phyloP scores from a whole-genome alignment of 2,329 filamentous ascomycete genomes.

The Venturia effusa region DNA sequence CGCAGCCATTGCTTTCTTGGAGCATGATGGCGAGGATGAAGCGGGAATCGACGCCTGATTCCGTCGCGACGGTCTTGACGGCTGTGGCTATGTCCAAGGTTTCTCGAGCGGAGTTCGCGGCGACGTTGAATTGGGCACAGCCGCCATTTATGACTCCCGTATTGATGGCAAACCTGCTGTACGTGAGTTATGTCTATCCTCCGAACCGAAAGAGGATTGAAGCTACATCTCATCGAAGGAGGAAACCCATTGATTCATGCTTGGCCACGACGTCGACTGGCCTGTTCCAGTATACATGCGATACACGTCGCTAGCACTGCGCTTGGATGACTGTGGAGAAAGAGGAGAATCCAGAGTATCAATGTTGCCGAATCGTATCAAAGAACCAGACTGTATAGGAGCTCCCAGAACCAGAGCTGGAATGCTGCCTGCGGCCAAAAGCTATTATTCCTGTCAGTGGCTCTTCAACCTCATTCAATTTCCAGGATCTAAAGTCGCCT shows the following conservation, averaged over 20 bases:
- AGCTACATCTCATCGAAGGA: slow-evolving; percentile 17
- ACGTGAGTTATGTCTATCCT: neutral
- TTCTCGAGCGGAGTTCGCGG: slow-evolving; percentile 29
- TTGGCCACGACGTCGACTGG: slow-evolving; percentile 4
- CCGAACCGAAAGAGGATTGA: neutral
- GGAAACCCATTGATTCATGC: slow-evolving; percentile 7
- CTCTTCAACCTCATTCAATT: neutral
- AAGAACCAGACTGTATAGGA: slow-evolving; percentile 1
- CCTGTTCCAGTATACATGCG: slow-evolving; percentile 5
- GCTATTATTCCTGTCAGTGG: neutral
- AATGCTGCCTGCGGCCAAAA: slow-evolving; percentile 12
- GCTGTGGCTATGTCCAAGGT: slow-evolving; percentile 27
- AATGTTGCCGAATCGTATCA: neutral
- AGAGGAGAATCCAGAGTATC: neutral
- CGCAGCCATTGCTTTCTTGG: slow-evolving; percentile 37
- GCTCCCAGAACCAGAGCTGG: slow-evolving; percentile 8
- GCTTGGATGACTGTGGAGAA: neutral
- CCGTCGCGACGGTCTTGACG: slow-evolving; percentile 23
- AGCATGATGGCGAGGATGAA: slow-evolving; percentile 35
- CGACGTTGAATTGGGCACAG: slow-evolving; percentile 24
- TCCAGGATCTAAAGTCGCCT: neutral
- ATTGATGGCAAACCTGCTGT: slow-evolving; percentile 25
- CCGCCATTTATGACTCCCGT: slow-evolving; percentile 24
- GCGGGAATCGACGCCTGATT: slow-evolving; percentile 26
- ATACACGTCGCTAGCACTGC: slow-evolving; percentile 4